Evolutionary conservation across 2,329 filamentous ascomycete genomes (phyloP).

Genomic region (Fusarium anguioides): DNA sequence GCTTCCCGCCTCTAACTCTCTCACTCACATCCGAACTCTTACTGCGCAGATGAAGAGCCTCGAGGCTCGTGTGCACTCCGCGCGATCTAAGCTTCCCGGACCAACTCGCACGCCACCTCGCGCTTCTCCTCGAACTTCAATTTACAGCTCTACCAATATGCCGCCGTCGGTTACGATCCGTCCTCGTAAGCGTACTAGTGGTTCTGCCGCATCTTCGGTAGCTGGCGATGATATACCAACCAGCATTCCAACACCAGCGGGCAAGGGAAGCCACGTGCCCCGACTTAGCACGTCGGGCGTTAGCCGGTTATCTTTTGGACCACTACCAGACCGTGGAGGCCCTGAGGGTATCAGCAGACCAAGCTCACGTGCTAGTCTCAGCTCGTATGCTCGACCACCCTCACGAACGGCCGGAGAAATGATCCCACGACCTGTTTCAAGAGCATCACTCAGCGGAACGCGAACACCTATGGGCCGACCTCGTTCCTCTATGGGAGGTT

Average conservation of each 20-base stretch:
- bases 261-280: slow-evolving; percentile 63
- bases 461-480: slow-evolving; percentile 77
- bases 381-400: slow-evolving; percentile 64
- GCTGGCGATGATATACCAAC: slow-evolving; percentile 64
- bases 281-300: slow-evolving; percentile 72
- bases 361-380: slow-evolving; percentile 76
- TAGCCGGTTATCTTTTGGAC: slow-evolving; percentile 72
- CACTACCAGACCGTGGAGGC: slow-evolving; percentile 65
- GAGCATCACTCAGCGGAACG: slow-evolving; percentile 68
- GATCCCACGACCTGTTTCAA: slow-evolving; percentile 71
- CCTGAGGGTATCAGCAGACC: slow-evolving; percentile 67
- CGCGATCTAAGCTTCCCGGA: slow-evolving; percentile 89
- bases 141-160: slow-evolving; percentile 55
- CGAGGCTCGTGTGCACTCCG: slow-evolving; percentile 91
- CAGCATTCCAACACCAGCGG: slow-evolving; percentile 52
- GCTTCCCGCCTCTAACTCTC: slow-evolving; percentile 72
- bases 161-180: slow-evolving; percentile 73
- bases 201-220: slow-evolving; percentile 63
- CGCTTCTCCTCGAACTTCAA: slow-evolving; percentile 74
- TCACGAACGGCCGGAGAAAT: slow-evolving; percentile 62
- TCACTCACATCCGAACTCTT: slow-evolving; percentile 91
- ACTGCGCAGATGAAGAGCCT: slow-evolving; percentile 98
- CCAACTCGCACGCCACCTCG: slow-evolving; percentile 82
- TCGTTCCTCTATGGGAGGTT: slow-evolving; percentile 76
- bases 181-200: slow-evolving; percentile 74